These are phyloP conservation scores for Zoysia pacifica DNA, from an alignment of 176 grass and related monocot species.

Conservation along the genomic window DNA sequence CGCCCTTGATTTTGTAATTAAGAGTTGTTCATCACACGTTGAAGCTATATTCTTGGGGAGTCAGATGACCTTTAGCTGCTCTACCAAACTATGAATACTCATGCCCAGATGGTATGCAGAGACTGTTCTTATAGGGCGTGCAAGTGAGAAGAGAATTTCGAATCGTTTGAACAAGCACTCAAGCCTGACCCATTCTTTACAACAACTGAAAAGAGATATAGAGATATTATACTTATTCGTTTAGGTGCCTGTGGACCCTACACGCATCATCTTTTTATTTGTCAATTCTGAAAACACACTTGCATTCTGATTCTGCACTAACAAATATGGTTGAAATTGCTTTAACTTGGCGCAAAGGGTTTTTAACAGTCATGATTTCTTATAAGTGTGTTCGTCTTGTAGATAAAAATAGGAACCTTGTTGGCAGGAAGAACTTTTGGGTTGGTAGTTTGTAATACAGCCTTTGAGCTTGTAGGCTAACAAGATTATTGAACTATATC, in stretches of 20 bases:
- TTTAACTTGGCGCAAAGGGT: slow-evolving; percentile 51
- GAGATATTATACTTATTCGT: slow-evolving; percentile 96
- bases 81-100: slow-evolving; percentile 39
- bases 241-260: slow-evolving; percentile 68
- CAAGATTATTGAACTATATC: slow-evolving; percentile 41
- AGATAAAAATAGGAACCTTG: slow-evolving; percentile 61
- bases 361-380: slow-evolving; percentile 20
- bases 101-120: slow-evolving; percentile 38
- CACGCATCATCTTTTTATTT: slow-evolving; percentile 43
- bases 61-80: slow-evolving; percentile 26
- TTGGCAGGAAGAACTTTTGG: slow-evolving; percentile 59
- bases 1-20: slow-evolving; percentile 32
- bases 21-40: slow-evolving; percentile 19
- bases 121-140: slow-evolving; percentile 55
- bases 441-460: slow-evolving; percentile 38
- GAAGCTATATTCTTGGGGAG: slow-evolving; percentile 46
- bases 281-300: slow-evolving; percentile 53
- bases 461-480: slow-evolving; percentile 22
- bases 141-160: slow-evolving; percentile 55
- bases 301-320: slow-evolving; percentile 72
- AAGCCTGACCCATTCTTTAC: slow-evolving; percentile 57
- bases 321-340: slow-evolving; percentile 55
- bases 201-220: slow-evolving; percentile 83
- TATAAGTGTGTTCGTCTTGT: slow-evolving; percentile 37
- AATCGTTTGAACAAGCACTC: slow-evolving; percentile 60